Evolutionary conservation across 805 yeast genomes (phyloP).

Genomic region (Wickerhamiella bombiphila): DNA sequence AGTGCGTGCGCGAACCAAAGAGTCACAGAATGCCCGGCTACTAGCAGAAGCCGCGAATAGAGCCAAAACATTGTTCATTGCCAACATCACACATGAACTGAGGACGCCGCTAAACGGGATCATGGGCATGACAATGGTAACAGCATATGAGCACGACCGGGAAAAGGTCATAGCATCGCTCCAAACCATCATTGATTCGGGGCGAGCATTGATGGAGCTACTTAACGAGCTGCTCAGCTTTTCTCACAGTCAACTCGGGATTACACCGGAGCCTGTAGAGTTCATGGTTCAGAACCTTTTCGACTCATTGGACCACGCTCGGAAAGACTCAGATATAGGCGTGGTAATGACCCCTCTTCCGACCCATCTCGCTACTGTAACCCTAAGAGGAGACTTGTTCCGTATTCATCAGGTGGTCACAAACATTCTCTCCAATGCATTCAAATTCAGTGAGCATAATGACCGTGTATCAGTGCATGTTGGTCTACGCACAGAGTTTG

Average conservation of each 20-base stretch:
- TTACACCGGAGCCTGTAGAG: conserved; percentile 69
- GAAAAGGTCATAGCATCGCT: conserved; percentile 54
- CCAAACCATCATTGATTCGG: conserved; percentile 72
- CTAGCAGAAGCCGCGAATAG: conserved; percentile 62
- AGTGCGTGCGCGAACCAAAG: conserved; percentile 72
- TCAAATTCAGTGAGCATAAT: conserved; percentile 71
- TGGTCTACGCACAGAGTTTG: conserved; percentile 1
- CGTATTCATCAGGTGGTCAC: conserved; percentile 78
- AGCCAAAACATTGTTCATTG: conserved; percentile 84
- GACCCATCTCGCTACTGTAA: no score
- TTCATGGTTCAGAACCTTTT: conserved; percentile 66
- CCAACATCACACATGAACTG: conserved; percentile 87
- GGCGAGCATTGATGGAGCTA: conserved; percentile 75
- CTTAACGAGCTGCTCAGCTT: conserved; percentile 81
- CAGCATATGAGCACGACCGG: conserved; percentile 68
- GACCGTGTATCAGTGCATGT: conserved; percentile 17
- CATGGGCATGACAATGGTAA: conserved; percentile 86
- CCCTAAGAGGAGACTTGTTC: conserved; percentile 68
- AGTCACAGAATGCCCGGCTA: conserved; percentile 42
- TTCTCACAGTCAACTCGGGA: conserved; percentile 70
- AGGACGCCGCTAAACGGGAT: conserved; percentile 94
- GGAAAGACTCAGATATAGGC: conserved; percentile 66
- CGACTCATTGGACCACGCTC: conserved; percentile 65
- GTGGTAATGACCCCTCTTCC: conserved; percentile 39
- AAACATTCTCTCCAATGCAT: conserved; percentile 78